Evolutionary conservation across 164 flowering plant genomes (phyloP), one percentile per base, ranked within the genome.

Genomic region (Warburgia ugandensis): DNA sequence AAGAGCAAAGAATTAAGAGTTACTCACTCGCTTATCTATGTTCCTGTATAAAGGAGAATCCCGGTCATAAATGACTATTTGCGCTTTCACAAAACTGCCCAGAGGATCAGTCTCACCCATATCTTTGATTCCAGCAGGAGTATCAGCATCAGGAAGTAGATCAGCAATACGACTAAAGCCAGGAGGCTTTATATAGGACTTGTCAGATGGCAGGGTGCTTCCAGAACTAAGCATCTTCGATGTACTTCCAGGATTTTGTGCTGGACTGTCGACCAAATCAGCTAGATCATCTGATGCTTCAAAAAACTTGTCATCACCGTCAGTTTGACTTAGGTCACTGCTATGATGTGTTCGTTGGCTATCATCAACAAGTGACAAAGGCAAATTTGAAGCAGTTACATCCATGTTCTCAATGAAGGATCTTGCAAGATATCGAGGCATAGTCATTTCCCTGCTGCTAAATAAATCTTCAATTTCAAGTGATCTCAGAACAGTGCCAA

Each of bases 1-100:
- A 52, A 30, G 9, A 50, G 12, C 2, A 26, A 10, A 39, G 14
- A 44, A 52, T 43, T 21, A 20, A 27, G 19, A 30, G 32, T 14
- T 29, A 39, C 68, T 45, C 29, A 84, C 97, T 81, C 52, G 63
- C 55, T 65, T 92, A 61, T 92, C 99, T 35, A 72, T 58, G 35
- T 79, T 75, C 41, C 67, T 52, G 59, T 88, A 88, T n/a, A 62
- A 58, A 51, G 80, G 72, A 32, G 99, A 88, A 52, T 64, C 77
- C 55, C 68, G 84, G 48, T 88, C 86, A 52, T 67, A 71, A 17
- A 88, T 68, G 41, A 82, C 68, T 55, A 92, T 83, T 55, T 86
- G 97, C 53, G 97, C 97, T 71, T 82, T 88, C 50, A 92, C 97
- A 78, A 92, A 92, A 64, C 83, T 88, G 54, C 82, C 83, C 56